Base-by-base conservation (phyloP, 140 eudicot species). In the Cichorium intybus region DNA sequence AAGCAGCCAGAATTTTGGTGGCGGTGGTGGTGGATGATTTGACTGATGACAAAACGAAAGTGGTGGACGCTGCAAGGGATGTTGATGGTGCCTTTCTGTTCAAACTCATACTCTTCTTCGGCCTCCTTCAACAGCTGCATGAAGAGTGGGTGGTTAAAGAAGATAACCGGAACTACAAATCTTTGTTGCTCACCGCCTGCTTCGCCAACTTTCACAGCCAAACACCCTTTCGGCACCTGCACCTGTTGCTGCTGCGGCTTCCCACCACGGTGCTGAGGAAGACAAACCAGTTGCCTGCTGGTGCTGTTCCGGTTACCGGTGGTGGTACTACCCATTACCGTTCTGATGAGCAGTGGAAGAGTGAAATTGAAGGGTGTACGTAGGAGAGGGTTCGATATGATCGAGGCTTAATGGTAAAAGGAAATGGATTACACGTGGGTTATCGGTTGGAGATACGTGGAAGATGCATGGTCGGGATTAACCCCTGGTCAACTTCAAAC, bases 51-150 rank as follows among this genome's bases (percentile, higher is more conserved):
- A 12, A 50, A 45, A 24, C 69, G 68, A 69, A 83, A 83, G 39
- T 77, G 76, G 22, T 73, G 79, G 4, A 83, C 76, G 65, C 56
- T 68, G 18, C 89, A 83, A 22, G 89, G 89, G 10, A 83, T 80
- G 2, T 81, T 77, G 47, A 83, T 83, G 3, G 83, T 65, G 33
- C 86, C 89, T 3, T 73, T 83, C 4, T 83, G 89, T 41, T 83
- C 75, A 47, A 83, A 83, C 23, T 86, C 89, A 22, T 73, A 83
- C 45, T 80, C 89, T 10, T 83, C 86, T 43, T 83, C 89, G 3
- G 89, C 86, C 16, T 54, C 81, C 48, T 80, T 73, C 18, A 83
- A 62, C 55, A 83, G 53, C 70, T 70, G 78, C 81, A 73, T 41
- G 73, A 83, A 83, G 10, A 76, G 51, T 2, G 86, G 89, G 34